A percentile compares a stretch with the other conserved stretches of the same genome.
These are phyloP conservation scores for Cotoneaster glaucophyllus DNA, from an alignment of 306 rosid species.

Conservation along the genomic window DNA sequence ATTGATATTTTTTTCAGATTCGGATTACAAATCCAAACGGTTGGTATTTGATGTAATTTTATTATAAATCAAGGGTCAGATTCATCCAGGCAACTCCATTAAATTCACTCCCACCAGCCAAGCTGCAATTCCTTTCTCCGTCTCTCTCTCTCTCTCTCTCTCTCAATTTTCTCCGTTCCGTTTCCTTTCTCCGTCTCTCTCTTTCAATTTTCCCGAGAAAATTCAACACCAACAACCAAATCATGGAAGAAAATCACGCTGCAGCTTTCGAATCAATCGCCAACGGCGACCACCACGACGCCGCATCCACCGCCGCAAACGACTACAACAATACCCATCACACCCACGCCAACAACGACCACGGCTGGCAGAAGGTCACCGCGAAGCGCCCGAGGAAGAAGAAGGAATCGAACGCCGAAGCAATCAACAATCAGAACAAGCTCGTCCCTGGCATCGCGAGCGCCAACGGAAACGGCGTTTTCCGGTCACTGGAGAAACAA, in stretches of 20 bases:
- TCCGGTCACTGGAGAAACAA: constrained; percentile 69
- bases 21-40: neutral
- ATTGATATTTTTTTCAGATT: neutral
- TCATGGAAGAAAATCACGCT: constrained; percentile 50
- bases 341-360: constrained; percentile 33
- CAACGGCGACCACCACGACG: constrained; percentile 18
- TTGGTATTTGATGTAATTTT: constrained; percentile 23
- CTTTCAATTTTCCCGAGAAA: constrained; percentile 11
- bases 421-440: constrained; percentile 26
- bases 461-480: constrained; percentile 43
- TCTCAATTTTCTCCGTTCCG: neutral
- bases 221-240: neutral
- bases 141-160: neutral
- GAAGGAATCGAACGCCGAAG: constrained; percentile 34
- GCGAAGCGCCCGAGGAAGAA: constrained; percentile 66
- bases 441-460: constrained; percentile 24
- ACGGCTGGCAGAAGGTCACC: constrained; percentile 96
- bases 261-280: constrained; percentile 32
- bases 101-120: neutral
- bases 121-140: neutral
- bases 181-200: neutral
- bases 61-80: constrained; percentile 21
- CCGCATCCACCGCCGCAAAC: neutral
- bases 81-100: constrained; percentile 31
- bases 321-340: constrained; percentile 1